Evolutionary conservation across 805 yeast species (phyloP).

Genomic region (Wickerhamomyces alni): DNA sequence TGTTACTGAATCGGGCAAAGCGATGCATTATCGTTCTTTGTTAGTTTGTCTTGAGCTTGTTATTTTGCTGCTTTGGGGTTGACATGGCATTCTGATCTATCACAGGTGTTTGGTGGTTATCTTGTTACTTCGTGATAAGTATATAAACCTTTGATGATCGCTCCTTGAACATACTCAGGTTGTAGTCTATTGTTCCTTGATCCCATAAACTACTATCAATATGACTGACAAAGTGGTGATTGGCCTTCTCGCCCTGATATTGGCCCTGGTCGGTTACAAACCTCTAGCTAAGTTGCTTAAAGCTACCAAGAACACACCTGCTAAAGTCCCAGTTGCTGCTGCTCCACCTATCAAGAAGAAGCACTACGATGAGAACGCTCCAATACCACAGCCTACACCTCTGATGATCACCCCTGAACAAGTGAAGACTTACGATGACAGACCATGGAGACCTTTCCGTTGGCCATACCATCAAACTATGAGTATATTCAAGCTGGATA

Average conservation of each 20-base stretch:
- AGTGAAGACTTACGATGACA: conserved; percentile 57
- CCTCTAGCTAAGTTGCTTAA: background rate
- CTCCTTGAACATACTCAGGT: background rate
- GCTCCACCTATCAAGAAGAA: background rate
- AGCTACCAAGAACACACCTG: too few species aligned
- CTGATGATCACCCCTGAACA: conserved; percentile 61
- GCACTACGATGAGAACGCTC: conserved; percentile 14
- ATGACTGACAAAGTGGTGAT: background rate
- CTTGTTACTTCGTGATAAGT: too few species aligned
- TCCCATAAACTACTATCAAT: too few species aligned
- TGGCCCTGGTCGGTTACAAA: background rate
- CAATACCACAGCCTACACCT: conserved; percentile 47
- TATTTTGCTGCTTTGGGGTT: too few species aligned
- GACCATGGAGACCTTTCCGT: conserved; percentile 79
- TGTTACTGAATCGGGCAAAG: background rate
- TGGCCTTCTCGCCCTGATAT: background rate
- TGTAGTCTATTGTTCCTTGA: too few species aligned
- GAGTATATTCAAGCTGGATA: conserved; percentile 66
- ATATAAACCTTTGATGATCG: too few species aligned
- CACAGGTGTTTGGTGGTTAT: too few species aligned
- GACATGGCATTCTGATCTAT: too few species aligned
- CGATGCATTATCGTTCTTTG: too few species aligned
- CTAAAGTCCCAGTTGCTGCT: too few species aligned
- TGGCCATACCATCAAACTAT: conserved; percentile 80
- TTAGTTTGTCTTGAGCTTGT: too few species aligned